These are phyloP conservation scores for Thalassiosira hispida DNA, from an alignment of 352 stramenopile species.

Conservation along the genomic window DNA sequence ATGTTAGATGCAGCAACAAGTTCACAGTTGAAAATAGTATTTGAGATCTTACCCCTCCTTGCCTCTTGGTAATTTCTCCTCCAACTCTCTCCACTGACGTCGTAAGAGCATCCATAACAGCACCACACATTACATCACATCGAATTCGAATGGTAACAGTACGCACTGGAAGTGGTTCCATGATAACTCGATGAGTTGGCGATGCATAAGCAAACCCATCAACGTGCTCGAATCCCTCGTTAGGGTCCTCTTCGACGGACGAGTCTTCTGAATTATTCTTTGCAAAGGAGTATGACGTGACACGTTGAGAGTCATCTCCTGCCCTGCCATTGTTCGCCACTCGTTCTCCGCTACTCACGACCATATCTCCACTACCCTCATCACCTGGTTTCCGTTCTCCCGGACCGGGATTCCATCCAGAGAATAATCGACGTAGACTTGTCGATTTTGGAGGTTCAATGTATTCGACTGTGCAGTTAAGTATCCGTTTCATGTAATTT, in stretches of 20 bases:
- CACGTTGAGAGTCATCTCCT: constrained; percentile 26
- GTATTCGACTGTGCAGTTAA: constrained; percentile 42
- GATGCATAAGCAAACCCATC: constrained; percentile 22
- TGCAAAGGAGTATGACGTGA: constrained; percentile 32
- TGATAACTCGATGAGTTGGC: background rate
- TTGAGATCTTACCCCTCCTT: constrained; percentile 57
- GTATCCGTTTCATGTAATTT: constrained; percentile 37
- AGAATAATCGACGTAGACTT: constrained; percentile 39
- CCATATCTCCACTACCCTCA: background rate
- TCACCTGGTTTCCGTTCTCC: constrained; percentile 33
- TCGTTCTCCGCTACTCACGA: background rate
- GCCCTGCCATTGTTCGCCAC: background rate
- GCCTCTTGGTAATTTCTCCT: constrained; percentile 68
- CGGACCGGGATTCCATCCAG: constrained; percentile 49
- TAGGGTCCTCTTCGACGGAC: constrained; percentile 18
- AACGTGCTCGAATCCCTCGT: constrained; percentile 40
- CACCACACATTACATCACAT: constrained; percentile 81
- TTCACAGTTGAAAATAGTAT: background rate
- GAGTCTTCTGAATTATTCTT: constrained; percentile 9
- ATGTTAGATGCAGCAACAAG: background rate
- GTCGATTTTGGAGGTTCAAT: constrained; percentile 50
- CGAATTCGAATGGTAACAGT: constrained; percentile 77
- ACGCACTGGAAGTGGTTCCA: constrained; percentile 62
- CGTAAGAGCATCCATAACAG: constrained; percentile 79
- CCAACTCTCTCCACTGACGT: constrained; percentile 61